Base-by-base conservation (phyloP, 352 stramenopile species). In the Globisporangium orthogonon region DNA sequence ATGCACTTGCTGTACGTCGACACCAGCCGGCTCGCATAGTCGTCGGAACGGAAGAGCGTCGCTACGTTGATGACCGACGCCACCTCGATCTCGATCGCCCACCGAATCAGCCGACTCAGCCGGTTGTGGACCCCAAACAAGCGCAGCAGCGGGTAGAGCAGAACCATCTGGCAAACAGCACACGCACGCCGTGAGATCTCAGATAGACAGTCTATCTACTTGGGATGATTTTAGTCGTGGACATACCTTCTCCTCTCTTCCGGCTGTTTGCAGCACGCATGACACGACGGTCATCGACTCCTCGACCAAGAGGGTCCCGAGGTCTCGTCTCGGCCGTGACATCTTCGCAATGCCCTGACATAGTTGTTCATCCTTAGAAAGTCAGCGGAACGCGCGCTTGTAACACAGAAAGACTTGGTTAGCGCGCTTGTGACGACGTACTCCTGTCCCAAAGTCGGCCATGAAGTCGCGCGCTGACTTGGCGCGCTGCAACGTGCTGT, bases 1-100 rank as follows among this genome's bases (percentile, higher is more conserved):
- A 91, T 70, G 4, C 77, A 71, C 50, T 91, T 91, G 65, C 75
- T 86, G 65, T 91, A 91, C 6, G 76, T 87, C 23, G 79, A 91
- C 7, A 91, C 70, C 14, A 91, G 62, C 6, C 79, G 57, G 52
- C 76, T 89, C 31, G 81, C 78, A 52, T 88, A 89, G 50, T 89
- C 78, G 43, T 91, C 81, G 1, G 78, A 89, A 17, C 81, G 76
- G 56, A 91, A 91, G 14, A 91, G 70, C n/a, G 78, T 89, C 46
- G 79, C 78, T 14, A 91, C 78, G 40, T 87, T 87, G 37, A 88
- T 80, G 40, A 88, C 77, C 7, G 74, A 86, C 33, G 75, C 67
- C 3, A 89, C 79, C 52, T 91, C 81, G 43, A 85, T 87, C 52
- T 91, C 81, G 18, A 91, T 91, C 28, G 74, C 77, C 81, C 81